A percentile compares a stretch with the other conserved stretches of the same genome.
Conservation (phyloP, 768 basidiomycete species). For the Pisolithus tinctorius region DNA sequence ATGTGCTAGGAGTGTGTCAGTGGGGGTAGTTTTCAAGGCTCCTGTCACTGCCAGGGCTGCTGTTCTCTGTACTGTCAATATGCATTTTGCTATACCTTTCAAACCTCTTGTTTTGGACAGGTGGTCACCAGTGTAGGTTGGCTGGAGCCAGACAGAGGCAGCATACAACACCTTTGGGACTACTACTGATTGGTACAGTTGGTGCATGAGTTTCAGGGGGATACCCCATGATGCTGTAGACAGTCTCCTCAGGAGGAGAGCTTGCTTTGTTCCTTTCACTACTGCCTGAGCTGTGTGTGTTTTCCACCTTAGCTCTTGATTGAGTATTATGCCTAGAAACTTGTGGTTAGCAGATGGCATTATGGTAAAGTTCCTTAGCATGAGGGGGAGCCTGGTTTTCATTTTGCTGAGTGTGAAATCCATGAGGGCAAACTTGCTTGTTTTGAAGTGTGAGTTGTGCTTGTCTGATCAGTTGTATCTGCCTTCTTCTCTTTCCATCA, state of each 20-base stretch:
- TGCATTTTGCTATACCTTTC: not conserved
- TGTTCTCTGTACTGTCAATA: not conserved
- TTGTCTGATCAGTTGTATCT: not conserved
- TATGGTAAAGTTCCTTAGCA: not conserved
- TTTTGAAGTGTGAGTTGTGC: not conserved
- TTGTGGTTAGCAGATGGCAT: not conserved
- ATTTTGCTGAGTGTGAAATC: not conserved
- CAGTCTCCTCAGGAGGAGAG: not conserved
- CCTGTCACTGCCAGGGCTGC: not conserved
- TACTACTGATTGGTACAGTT: not conserved
- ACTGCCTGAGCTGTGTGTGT: not conserved
- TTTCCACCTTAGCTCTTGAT: slow-evolving; percentile 2
- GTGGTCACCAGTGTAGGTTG: not conserved
- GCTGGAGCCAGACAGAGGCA: not conserved
- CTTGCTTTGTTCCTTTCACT: not conserved
- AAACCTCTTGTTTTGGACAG: not conserved
- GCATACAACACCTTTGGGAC: no score
- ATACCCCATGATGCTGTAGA: no score
- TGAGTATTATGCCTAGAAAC: slow-evolving; percentile 1
- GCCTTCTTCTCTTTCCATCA: not conserved
- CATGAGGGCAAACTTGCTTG: not conserved
- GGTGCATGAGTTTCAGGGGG: no score
- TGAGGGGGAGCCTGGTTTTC: not conserved
- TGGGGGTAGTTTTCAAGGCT: no score
- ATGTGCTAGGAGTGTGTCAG: no score